Evolutionary conservation across 352 stramenopile species (phyloP).

Genomic region (Phytophthora citricola): DNA sequence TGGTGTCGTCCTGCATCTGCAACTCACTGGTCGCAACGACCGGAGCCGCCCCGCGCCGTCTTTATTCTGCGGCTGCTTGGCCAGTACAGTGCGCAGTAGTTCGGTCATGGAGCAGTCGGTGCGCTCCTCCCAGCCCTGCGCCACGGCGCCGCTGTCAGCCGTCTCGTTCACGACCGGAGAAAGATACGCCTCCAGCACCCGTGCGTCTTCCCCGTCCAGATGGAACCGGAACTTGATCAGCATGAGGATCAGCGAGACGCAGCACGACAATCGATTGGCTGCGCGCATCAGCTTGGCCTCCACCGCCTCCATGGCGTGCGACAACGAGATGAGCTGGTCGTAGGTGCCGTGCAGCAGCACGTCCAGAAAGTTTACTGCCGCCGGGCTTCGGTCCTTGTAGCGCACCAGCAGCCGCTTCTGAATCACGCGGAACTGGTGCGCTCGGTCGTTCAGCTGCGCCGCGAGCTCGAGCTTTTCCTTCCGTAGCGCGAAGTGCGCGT

Average conservation of each 20-base stretch:
- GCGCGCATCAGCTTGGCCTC: constrained; percentile 59
- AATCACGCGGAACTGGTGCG: constrained; percentile 90
- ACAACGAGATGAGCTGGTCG: constrained; percentile 78
- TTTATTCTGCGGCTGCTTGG: constrained; percentile 60
- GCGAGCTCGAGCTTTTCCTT: constrained; percentile 70
- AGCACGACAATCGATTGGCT: constrained; percentile 75
- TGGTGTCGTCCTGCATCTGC: constrained; percentile 79
- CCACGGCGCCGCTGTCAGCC: constrained; percentile 37
- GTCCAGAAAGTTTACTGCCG: constrained; percentile 83
- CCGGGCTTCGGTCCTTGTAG: constrained; percentile 90
- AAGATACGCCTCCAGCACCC: constrained; percentile 70
- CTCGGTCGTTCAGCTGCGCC: constrained; percentile 81
- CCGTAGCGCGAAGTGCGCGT: constrained; percentile 81
- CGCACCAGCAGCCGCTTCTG: constrained; percentile 91
- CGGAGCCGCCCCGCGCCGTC: constrained; percentile 28
- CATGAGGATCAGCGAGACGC: constrained; percentile 79
- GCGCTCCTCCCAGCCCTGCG: constrained; percentile 91
- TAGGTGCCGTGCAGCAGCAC: constrained; percentile 89
- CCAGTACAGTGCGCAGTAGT: constrained; percentile 79
- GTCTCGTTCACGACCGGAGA: constrained; percentile 63
- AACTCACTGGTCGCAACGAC: constrained; percentile 47
- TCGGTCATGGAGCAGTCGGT: constrained; percentile 88
- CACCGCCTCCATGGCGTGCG: constrained; percentile 71
- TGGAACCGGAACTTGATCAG: constrained; percentile 87
- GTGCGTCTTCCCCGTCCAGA: constrained; percentile 67